phyloP scores from a whole-genome alignment of 2,329 filamentous ascomycete genomes.

The Botryotinia globosa region DNA sequence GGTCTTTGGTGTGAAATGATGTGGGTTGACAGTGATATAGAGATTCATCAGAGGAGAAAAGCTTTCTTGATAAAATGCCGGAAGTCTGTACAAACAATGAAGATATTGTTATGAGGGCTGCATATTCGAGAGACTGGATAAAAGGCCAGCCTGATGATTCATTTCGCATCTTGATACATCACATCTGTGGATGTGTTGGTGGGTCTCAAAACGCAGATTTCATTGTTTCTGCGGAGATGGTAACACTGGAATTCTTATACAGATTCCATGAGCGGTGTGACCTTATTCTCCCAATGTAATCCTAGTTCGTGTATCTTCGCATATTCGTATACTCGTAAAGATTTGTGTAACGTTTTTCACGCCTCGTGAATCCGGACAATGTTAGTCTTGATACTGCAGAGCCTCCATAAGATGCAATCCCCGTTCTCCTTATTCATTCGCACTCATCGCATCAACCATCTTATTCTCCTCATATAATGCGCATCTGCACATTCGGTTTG shows the following conservation, averaged over 20 bases:
- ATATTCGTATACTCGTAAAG: not conserved
- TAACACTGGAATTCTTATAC: not conserved
- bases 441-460: not conserved
- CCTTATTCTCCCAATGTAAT: not conserved
- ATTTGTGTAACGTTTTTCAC: not conserved
- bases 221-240: not conserved
- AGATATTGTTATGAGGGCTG: not conserved
- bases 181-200: not conserved
- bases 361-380: not conserved
- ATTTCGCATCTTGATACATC: not conserved
- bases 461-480: constrained; percentile 14
- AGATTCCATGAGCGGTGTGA: not conserved
- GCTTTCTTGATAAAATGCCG: not conserved
- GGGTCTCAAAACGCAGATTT: not conserved
- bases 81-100: not conserved
- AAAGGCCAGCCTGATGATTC: not conserved
- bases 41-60: not conserved
- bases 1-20: not conserved
- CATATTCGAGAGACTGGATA: not conserved
- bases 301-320: not conserved
- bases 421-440: not conserved
- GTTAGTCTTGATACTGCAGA: not conserved
- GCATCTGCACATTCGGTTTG: constrained; percentile 23
- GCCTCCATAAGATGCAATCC: not conserved
- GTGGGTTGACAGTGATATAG: not conserved